Conservation (phyloP, 139 green algal genomes). For the Parachlorella kessleri region DNA sequence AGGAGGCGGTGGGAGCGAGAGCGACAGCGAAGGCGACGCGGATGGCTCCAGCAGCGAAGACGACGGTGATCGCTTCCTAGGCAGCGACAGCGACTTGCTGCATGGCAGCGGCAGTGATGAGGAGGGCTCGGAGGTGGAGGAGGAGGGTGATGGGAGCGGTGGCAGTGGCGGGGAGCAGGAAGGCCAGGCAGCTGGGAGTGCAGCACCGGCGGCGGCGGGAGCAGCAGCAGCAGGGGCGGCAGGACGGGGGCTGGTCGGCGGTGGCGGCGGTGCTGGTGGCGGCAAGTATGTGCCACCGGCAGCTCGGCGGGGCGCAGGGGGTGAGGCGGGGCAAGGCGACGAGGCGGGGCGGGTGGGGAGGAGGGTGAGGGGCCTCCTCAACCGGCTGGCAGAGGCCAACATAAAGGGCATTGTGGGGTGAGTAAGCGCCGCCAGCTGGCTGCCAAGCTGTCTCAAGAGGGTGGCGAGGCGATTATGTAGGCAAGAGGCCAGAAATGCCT, state of each 20-base stretch:
- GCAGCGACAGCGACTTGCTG: background rate
- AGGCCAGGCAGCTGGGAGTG: background rate
- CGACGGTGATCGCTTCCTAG: background rate
- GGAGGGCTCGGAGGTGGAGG: conserved; percentile 7
- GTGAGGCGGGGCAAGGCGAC: conserved; percentile 6
- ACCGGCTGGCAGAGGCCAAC: conserved; percentile 77
- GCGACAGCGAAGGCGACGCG: conserved; percentile 1
- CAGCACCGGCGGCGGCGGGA: conserved; percentile 21
- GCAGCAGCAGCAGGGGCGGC: conserved; percentile 9
- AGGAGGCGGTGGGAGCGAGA: conserved; percentile 1
- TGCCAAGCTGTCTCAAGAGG: background rate
- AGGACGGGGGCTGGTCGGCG: background rate
- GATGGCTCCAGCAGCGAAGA: background rate
- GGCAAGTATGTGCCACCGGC: conserved; percentile 67
- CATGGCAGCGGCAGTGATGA: conserved; percentile 1
- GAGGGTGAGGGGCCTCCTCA: conserved; percentile 74
- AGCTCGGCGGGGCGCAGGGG: conserved; percentile 34
- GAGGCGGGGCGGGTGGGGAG: conserved; percentile 39
- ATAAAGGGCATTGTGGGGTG: conserved; percentile 56
- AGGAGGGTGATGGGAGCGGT: background rate
- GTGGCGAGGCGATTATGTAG: too few species aligned
- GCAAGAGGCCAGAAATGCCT: too few species aligned
- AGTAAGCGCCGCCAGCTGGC: background rate
- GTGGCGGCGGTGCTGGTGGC: conserved; percentile 7
- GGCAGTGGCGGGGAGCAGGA: conserved; percentile 2